A percentile compares a stretch with the other conserved stretches of the same genome.
These are phyloP conservation scores for Talaromyces rugulosus DNA, from an alignment of 2,329 filamentous ascomycete genomes.

Conservation along the genomic window DNA sequence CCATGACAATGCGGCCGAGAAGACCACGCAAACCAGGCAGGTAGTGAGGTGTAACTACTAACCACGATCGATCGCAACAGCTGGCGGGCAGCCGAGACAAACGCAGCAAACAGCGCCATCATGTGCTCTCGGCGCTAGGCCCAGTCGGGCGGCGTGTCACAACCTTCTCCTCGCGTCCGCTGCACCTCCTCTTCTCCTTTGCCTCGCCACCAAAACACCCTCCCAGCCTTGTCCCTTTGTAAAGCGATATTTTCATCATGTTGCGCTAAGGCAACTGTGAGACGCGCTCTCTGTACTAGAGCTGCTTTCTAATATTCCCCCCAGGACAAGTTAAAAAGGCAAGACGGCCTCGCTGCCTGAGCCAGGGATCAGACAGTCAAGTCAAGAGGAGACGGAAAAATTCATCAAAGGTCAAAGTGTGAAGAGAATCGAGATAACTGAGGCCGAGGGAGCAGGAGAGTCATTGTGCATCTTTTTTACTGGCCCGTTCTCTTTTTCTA, in stretches of 20 bases:
- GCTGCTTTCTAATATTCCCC: slow-evolving; percentile 21
- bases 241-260: slow-evolving; percentile 35
- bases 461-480: background rate
- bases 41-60: too few relatives aligned
- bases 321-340: slow-evolving; percentile 18
- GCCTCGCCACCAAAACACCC: slow-evolving; percentile 13
- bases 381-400: background rate
- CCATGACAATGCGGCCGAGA: background rate
- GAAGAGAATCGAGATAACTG: background rate
- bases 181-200: slow-evolving; percentile 9
- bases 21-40: too few relatives aligned
- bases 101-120: slow-evolving; percentile 21
- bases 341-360: slow-evolving; percentile 16
- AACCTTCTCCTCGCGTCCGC: slow-evolving; percentile 7
- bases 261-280: slow-evolving; percentile 26
- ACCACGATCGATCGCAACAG: background rate
- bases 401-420: background rate
- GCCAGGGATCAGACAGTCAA: background rate
- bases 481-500: background rate
- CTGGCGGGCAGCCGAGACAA: slow-evolving; percentile 16
- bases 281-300: slow-evolving; percentile 34
- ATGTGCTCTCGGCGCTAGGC: slow-evolving; percentile 8
- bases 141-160: slow-evolving; percentile 14
- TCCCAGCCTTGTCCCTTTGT: slow-evolving; percentile 25
- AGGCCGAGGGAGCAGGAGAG: background rate